These are phyloP conservation scores for Alternaria incomplexa DNA, from an alignment of 2,329 filamentous ascomycete genomes.

Conservation along the genomic window DNA sequence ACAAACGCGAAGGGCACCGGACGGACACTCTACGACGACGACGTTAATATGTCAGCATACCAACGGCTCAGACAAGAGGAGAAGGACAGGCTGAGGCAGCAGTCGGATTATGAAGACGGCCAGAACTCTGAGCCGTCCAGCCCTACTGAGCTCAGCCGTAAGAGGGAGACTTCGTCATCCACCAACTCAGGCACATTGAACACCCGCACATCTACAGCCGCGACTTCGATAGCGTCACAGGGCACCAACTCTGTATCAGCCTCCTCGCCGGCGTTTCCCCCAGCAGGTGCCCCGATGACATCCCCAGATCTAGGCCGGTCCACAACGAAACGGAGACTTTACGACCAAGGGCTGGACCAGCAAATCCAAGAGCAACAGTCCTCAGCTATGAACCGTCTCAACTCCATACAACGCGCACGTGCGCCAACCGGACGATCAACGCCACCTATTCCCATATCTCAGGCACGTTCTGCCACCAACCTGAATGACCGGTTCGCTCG, in stretches of 20 bases:
- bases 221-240: slow-evolving; percentile 86
- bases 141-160: slow-evolving; percentile 68
- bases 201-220: slow-evolving; percentile 78
- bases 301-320: slow-evolving; percentile 63
- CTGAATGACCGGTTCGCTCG: slow-evolving; percentile 54
- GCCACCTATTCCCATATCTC: slow-evolving; percentile 51
- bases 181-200: slow-evolving; percentile 75
- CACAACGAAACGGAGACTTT: slow-evolving; percentile 76
- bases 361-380: slow-evolving; percentile 81
- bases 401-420: slow-evolving; percentile 72
- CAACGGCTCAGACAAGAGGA: slow-evolving; percentile 71
- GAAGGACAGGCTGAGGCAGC: slow-evolving; percentile 50
- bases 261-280: slow-evolving; percentile 37
- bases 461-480: slow-evolving; percentile 54
- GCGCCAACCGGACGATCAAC: slow-evolving; percentile 59
- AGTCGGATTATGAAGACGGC: slow-evolving; percentile 47
- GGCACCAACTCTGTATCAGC: slow-evolving; percentile 45
- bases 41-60: slow-evolving; percentile 82
- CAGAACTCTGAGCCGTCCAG: slow-evolving; percentile 55
- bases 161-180: slow-evolving; percentile 83
- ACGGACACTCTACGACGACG: slow-evolving; percentile 83
- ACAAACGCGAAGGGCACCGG: slow-evolving; percentile 54
- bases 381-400: slow-evolving; percentile 77
- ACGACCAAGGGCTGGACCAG: slow-evolving; percentile 81
- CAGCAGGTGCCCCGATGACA: slow-evolving; percentile 32